phyloP scores from a whole-genome alignment of 148 eudicot genomes.

The Camellia lanceoleosa region DNA sequence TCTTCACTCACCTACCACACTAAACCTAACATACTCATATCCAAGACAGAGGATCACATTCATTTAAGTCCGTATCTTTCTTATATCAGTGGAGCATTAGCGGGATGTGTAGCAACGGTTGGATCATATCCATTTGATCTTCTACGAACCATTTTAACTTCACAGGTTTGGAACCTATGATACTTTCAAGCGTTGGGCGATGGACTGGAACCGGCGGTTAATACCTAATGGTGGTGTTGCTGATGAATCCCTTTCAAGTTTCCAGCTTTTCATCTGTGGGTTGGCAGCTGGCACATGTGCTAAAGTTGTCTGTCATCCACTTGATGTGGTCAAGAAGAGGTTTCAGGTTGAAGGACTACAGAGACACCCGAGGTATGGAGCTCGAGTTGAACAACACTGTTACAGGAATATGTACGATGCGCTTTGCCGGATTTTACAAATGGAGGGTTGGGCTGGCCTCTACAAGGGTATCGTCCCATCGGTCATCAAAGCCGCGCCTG shows the following conservation, averaged over 20 bases:
- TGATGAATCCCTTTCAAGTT: conserved; percentile 61
- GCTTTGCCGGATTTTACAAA: conserved; percentile 46
- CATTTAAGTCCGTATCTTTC: conserved; percentile 88
- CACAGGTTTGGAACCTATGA: too few species aligned
- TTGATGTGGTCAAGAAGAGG: conserved; percentile 97
- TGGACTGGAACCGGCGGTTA: conserved; percentile 57
- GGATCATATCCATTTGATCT: conserved; percentile 99
- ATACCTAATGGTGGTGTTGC: conserved; percentile 35
- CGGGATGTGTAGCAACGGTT: conserved; percentile 94
- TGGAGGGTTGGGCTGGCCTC: conserved; percentile 86
- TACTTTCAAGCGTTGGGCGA: too few species aligned
- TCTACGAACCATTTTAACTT: conserved; percentile 88
- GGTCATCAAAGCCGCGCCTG: conserved; percentile 89
- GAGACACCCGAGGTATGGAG: conserved; percentile 83
- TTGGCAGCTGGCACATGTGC: conserved; percentile 89
- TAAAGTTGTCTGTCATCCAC: conserved; percentile 93
- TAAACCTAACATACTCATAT: too few species aligned
- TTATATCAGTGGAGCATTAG: conserved; percentile 88
- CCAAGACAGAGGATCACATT: conserved; percentile 88
- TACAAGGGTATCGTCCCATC: conserved; percentile 97
- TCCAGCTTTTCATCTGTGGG: conserved; percentile 90
- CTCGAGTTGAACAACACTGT: conserved; percentile 67
- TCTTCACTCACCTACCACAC: too few species aligned
- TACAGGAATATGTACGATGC: conserved; percentile 76
- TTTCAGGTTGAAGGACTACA: conserved; percentile 93